Evolutionary conservation across 306 rosid species (phyloP), one percentile per base, ranked within the genome.

Genomic region (Styphnolobium japonicum): DNA sequence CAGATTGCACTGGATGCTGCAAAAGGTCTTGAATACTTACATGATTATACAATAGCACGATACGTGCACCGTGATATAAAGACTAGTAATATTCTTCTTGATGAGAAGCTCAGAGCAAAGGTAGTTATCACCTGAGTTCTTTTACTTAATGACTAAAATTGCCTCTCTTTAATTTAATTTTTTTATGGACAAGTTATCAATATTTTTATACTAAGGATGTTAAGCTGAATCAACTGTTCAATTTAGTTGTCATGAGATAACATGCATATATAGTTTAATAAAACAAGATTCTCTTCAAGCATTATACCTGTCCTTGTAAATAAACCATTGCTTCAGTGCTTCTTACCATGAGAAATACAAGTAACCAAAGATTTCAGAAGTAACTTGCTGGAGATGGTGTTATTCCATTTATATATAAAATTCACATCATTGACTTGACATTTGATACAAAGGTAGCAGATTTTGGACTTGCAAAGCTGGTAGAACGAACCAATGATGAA

Each of bases 51-150:
- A 16, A 93, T 86, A 84, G 84, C 84, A 2, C 74, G 85, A 61
- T 89, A 88, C 51, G 97, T 93, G 60, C 96, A 93, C 64, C 90
- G 96, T 10, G 96, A 93, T 29, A 85, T 90, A 69, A 93, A 93
- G 90, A 89, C 94, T 15, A 88, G 91, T 74, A 93, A 89, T 73
- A 89, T 90, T 49, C 92, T 93, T 6, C 89, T 93, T 5, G 91
- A 88, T 56, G 77, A 80, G 10, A 84, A 85, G 31, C 86, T 90
- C 27, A 84, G 91, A 84, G 97, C 93, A 27, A 92, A 89, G 97
- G 97, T 92, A 75, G 60, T 48, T 12, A 36, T 51, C 27, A 48
- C 68, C 39, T 16, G 43, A 58, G 49, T 65, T 16, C 45, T 15
- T 71, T 76, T 70, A 40, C 67, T 61, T 60, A 52, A 11, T 53